Base-by-base conservation (phyloP, 441 rosid genomes). In the Gossypium trilobum region DNA sequence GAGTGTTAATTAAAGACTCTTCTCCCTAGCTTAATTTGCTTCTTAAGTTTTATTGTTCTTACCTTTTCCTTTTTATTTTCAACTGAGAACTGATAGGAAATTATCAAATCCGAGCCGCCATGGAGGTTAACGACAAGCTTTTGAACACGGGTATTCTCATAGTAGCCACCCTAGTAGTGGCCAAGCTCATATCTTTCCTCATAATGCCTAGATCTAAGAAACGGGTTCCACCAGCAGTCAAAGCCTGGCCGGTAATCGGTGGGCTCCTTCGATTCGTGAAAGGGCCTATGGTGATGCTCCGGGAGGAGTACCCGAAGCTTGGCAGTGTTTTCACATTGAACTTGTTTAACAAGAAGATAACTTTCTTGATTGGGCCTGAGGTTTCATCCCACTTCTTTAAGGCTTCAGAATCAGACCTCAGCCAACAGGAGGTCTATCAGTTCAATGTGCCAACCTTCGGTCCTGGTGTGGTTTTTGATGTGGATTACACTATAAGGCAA, bases 401-500 rank as follows among this genome's bases (percentile, higher is more conserved):
- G 90, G 98, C 99, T 63, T 39, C 89, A 0, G 99, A 95, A 71
- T 72, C 88, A 9, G 98, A 95, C 57, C 90, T 95, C 19, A 95
- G 99, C 74, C 99, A 95, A 87, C 98, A 95, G 80, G 99, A 95
- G 75, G 96, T 95, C 4, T 95, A 95, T 76, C 95, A 88, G 71
- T 95, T 95, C 89, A 95, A 95, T 73, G 99, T 95, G 67, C 99
- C 98, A 2, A 89, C 96, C 55, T 95, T 95, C 68, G 99, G 99
- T 9, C 99, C 96, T 5, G 98, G 99, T 16, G 99, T 95, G 39
- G 99, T 95, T 52, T 95, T 95, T 68, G 98, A 90, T 74, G 99
- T 95, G 3, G 97, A 95, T 72, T 95, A 95, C 72, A 73, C 93
- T 1, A 68, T 95, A 27, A 87, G 99, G 50, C 99, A 93, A 76